These are phyloP conservation scores for Cytospora mali DNA, from an alignment of 2,329 filamentous ascomycete species.

Conservation along the genomic window DNA sequence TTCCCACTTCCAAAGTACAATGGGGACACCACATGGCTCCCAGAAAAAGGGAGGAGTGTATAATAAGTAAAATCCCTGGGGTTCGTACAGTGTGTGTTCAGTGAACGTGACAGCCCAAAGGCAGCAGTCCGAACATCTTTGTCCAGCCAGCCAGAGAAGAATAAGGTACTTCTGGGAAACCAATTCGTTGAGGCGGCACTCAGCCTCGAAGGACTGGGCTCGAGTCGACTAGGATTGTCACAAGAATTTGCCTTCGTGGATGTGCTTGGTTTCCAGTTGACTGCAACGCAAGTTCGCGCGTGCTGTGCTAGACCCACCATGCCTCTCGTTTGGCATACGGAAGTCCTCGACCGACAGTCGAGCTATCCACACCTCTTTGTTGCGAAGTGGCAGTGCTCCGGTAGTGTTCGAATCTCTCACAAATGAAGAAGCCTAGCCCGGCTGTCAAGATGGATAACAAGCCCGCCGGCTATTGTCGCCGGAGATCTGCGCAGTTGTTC, in stretches of 20 bases:
- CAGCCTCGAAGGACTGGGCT: too few species aligned
- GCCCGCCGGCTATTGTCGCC: background rate
- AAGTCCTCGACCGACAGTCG: too few species aligned
- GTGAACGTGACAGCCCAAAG: background rate
- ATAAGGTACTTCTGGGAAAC: too few species aligned
- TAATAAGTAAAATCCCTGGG: background rate
- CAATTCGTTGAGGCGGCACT: too few species aligned
- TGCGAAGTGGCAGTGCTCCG: background rate
- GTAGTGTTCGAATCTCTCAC: too few species aligned
- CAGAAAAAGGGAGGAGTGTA: background rate
- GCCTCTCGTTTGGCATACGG: background rate
- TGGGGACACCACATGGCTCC: background rate
- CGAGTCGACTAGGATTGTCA: too few species aligned
- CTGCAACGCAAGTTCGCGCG: background rate
- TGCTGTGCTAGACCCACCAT: background rate
- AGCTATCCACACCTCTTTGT: background rate
- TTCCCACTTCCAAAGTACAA: background rate
- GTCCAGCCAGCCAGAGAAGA: background rate
- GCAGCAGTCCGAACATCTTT: background rate
- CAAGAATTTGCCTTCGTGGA: background rate
- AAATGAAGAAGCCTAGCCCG: background rate
- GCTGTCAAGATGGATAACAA: background rate
- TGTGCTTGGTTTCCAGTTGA: background rate
- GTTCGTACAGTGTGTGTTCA: background rate
- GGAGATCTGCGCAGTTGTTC: background rate